Evolutionary conservation across 2,329 filamentous ascomycete species (phyloP).

Genomic region (Alternaria postmessia): DNA sequence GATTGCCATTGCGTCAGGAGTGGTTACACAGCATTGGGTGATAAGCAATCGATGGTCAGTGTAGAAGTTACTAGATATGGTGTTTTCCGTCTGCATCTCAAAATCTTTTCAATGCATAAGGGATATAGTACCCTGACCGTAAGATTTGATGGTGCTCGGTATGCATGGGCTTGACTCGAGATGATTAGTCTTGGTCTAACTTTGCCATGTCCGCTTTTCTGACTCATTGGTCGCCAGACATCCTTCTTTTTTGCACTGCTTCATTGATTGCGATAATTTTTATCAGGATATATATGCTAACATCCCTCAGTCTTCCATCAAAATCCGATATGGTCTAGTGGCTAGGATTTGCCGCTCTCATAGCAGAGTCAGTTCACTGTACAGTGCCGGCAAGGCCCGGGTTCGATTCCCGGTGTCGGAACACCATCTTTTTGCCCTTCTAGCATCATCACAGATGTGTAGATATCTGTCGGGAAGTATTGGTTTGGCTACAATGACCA

Average conservation of each 20-base stretch:
- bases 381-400: slow-evolving; percentile 46
- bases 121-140: neutral
- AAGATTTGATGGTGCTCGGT: neutral
- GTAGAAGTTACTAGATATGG: no score
- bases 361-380: slow-evolving; percentile 29
- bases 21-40: no score
- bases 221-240: neutral
- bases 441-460: neutral
- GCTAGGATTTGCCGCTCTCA: slow-evolving; percentile 51
- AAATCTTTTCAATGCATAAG: neutral
- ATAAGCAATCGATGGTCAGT: no score
- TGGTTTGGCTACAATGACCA: neutral
- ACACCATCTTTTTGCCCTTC: slow-evolving; percentile 19
- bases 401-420: slow-evolving; percentile 49
- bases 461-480: no score
- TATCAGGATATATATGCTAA: no score
- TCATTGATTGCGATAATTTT: no score
- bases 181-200: neutral
- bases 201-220: neutral
- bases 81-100: neutral
- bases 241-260: neutral
- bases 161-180: neutral
- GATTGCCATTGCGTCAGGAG: no score
- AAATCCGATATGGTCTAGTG: slow-evolving; percentile 35
- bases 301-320: neutral